phyloP scores from a whole-genome alignment of 2,329 filamentous ascomycete species.

The Cytospora paraplurivora region DNA sequence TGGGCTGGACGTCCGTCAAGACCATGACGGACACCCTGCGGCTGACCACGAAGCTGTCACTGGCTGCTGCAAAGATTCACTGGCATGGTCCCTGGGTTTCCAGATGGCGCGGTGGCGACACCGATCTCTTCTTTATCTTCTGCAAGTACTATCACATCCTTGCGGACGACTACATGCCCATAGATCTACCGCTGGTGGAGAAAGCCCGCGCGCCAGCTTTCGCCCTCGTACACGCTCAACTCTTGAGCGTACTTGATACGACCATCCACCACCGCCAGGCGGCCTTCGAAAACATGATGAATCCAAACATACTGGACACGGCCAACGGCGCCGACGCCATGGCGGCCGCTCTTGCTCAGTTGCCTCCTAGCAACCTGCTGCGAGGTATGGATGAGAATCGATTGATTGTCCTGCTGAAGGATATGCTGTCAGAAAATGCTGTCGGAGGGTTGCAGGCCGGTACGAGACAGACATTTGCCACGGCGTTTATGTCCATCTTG shows the following conservation, averaged over 20 bases:
- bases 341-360: slow-evolving; percentile 62
- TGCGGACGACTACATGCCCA: slow-evolving; percentile 70
- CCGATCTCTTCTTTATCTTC: slow-evolving; percentile 89
- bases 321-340: slow-evolving; percentile 64
- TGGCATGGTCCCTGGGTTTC: slow-evolving; percentile 86
- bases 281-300: slow-evolving; percentile 48
- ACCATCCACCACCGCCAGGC: slow-evolving; percentile 82
- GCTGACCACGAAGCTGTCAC: slow-evolving; percentile 63
- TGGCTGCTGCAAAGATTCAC: slow-evolving; percentile 71
- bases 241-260: slow-evolving; percentile 76
- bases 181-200: slow-evolving; percentile 53
- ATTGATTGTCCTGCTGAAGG: slow-evolving; percentile 77
- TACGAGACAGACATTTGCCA: slow-evolving; percentile 70
- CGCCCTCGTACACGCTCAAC: slow-evolving; percentile 78
- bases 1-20: slow-evolving; percentile 58
- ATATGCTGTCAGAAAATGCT: slow-evolving; percentile 64
- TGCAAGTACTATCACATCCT: slow-evolving; percentile 85
- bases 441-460: slow-evolving; percentile 39
- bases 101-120: slow-evolving; percentile 84
- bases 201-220: slow-evolving; percentile 73
- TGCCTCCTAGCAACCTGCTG: slow-evolving; percentile 66
- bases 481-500: slow-evolving; percentile 72
- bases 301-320: slow-evolving; percentile 48
- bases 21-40: slow-evolving; percentile 60
- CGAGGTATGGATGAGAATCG: slow-evolving; percentile 88